These are phyloP conservation scores for Tulasnella sp. DNA, from an alignment of 768 basidiomycete genomes.

Conservation along the genomic window DNA sequence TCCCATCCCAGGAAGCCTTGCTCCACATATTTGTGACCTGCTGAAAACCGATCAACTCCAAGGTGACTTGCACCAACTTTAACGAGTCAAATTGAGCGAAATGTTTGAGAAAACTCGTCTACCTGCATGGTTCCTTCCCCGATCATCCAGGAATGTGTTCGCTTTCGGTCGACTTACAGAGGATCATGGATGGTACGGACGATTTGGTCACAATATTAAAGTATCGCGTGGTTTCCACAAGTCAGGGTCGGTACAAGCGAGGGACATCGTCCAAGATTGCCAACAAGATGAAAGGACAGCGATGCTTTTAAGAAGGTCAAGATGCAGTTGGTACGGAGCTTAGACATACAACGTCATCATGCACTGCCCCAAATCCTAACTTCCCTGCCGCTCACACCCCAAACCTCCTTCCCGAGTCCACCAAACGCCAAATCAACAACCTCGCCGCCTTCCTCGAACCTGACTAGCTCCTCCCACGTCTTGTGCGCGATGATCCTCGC, in stretches of 20 bases:
- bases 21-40: too few species aligned
- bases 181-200: neutral
- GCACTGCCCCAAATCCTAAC: slow-evolving; percentile 73
- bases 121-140: neutral
- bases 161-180: neutral
- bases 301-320: neutral
- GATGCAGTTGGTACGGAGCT: neutral
- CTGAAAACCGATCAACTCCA: too few species aligned
- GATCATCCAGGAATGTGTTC: neutral
- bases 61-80: too few species aligned
- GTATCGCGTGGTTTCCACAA: neutral
- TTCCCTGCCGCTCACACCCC: slow-evolving; percentile 81
- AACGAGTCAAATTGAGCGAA: neutral
- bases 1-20: too few species aligned
- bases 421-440: slow-evolving; percentile 76
- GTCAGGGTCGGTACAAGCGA: neutral
- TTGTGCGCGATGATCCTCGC: slow-evolving; percentile 86
- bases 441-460: slow-evolving; percentile 81
- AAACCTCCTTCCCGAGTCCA: slow-evolving; percentile 75
- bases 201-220: neutral
- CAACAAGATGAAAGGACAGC: neutral
- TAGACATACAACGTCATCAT: slow-evolving; percentile 3
- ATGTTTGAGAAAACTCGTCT: neutral
- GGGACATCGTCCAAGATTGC: neutral
- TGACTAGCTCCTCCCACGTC: slow-evolving; percentile 85